Evolutionary conservation across 805 yeast genomes (phyloP).

Genomic region (Tetrapisispora namnaoensis): DNA sequence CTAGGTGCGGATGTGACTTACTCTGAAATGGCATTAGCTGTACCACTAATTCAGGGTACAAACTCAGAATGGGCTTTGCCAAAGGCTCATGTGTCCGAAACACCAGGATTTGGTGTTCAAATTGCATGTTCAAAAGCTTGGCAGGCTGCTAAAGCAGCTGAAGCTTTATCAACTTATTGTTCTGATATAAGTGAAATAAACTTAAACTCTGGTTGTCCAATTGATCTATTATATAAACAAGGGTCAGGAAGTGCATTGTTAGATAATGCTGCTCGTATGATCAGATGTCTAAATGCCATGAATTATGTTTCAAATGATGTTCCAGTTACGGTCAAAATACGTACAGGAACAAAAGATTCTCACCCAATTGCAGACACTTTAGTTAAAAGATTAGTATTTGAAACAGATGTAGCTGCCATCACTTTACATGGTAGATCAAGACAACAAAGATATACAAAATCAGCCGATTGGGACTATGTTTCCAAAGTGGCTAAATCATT

Average conservation of each 20-base stretch:
- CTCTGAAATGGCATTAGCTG: conserved; percentile 86
- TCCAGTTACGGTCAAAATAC: conserved; percentile 83
- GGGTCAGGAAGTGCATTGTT: conserved; percentile 94
- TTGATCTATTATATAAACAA: conserved; percentile 82
- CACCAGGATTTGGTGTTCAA: conserved; percentile 88
- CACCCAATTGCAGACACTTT: conserved; percentile 81
- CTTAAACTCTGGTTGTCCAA: conserved; percentile 95
- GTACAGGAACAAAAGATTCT: conserved; percentile 82
- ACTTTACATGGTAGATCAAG: conserved; percentile 95
- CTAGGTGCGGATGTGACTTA: conserved; percentile 90
- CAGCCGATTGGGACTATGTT: conserved; percentile 90
- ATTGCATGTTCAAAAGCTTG: conserved; percentile 85
- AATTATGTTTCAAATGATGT: conserved; percentile 78
- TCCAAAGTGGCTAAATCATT: conserved; percentile 61
- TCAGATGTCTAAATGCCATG: conserved; percentile 80
- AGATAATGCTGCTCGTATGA: conserved; percentile 76
- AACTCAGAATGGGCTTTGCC: conserved; percentile 97
- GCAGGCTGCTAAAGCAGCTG: conserved; percentile 92
- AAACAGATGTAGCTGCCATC: conserved; percentile 79
- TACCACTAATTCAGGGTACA: conserved; percentile 81
- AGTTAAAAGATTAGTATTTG: conserved; percentile 60
- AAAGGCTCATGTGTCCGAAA: conserved; percentile 73
- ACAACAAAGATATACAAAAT: conserved; percentile 86
- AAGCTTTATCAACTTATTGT: conserved; percentile 42
- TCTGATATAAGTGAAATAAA: conserved; percentile 70